Evolutionary conservation across 441 rosid species (phyloP), one percentile per base, ranked within the genome.

Genomic region (Jatropha podagrica): DNA sequence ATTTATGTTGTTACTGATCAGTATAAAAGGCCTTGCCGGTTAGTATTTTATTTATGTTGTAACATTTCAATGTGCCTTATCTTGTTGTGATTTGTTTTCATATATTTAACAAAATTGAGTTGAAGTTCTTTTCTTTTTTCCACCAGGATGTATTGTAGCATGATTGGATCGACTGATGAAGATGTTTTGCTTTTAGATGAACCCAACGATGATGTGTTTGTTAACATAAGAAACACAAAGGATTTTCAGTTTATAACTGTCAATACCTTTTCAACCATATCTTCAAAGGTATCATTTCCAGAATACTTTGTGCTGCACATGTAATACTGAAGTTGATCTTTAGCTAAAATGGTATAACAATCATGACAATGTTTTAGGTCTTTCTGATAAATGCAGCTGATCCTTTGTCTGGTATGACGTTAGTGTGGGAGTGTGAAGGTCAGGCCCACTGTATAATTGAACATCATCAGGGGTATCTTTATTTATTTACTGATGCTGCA

Each of bases 381-480:
- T 91, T 91, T 88, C 90, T 96, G 81, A 90, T 92, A 80, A 90
- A 89, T 90, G 95, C 98, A 86, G 97, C 97, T 77, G 89, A 94
- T 76, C 99, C 97, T 11, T 83, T 87, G 74, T 87, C 97, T 73
- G 91, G 94, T 80, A 80, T 90, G 92, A 85, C 78, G 66, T 87
- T 88, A 82, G 85, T 86, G 73, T 96, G 97, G 97, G 95, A 96
- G 81, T 87, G 93, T 86, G 88, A 91, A 83, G 89, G 87, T 81
- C 92, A 82, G 76, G 89, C 87, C 37, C 99, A 92, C 77, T 94
- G 98, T 81, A 82, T 92, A 71, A 82, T 93, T 65, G 98, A 94
- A 88, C 99, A 96, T 88, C 99, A 91, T 83, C 92, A 84, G 41
- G 96, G 92, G 15, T 86, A 74, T 81, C 91, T 96, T 74, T 96